Conservation (phyloP, 2,329 filamentous ascomycete genomes). For the Colletotrichum australisinense region DNA sequence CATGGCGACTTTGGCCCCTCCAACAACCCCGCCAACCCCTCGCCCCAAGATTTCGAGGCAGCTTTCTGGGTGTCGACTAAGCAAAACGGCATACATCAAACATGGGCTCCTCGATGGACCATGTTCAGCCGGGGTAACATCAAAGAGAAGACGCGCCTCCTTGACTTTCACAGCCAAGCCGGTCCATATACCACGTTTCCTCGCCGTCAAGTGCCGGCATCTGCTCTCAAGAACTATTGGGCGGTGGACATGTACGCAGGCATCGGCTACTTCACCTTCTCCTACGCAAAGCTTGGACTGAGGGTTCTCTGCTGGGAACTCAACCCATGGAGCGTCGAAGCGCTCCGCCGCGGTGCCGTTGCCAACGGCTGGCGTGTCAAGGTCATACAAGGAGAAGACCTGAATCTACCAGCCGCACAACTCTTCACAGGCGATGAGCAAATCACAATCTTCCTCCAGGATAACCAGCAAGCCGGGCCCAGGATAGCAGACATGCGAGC, state of each 20-base stretch:
- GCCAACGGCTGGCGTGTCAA: conserved; percentile 74
- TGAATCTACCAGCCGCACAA: conserved; percentile 50
- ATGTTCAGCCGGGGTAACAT: conserved; percentile 97
- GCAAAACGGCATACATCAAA: conserved; percentile 85
- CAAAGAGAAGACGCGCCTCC: conserved; percentile 84
- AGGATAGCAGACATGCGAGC: conserved; percentile 52
- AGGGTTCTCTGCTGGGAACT: conserved; percentile 89
- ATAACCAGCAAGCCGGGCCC: conserved; percentile 67
- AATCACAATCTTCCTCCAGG: conserved; percentile 77
- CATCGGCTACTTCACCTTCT: conserved; percentile 94
- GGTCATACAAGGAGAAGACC: conserved; percentile 59
- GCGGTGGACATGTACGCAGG: conserved; percentile 90
- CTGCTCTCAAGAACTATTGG: conserved; percentile 51
- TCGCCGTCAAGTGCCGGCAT: neutral
- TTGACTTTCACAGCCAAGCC: conserved; percentile 58
- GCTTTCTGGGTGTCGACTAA: conserved; percentile 84
- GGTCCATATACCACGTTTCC: neutral
- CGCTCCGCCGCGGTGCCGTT: conserved; percentile 78
- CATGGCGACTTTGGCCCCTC: conserved; percentile 79
- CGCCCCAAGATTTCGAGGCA: conserved; percentile 65
- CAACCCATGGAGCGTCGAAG: conserved; percentile 90
- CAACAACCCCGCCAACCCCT: conserved; percentile 41
- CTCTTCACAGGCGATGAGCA: conserved; percentile 57
- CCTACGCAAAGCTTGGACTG: conserved; percentile 79
- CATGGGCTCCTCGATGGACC: conserved; percentile 89